A percentile compares a stretch with the other conserved stretches of the same genome.
phyloP scores from a whole-genome alignment of 2,329 filamentous ascomycete species.

The Talaromyces atroroseus region DNA sequence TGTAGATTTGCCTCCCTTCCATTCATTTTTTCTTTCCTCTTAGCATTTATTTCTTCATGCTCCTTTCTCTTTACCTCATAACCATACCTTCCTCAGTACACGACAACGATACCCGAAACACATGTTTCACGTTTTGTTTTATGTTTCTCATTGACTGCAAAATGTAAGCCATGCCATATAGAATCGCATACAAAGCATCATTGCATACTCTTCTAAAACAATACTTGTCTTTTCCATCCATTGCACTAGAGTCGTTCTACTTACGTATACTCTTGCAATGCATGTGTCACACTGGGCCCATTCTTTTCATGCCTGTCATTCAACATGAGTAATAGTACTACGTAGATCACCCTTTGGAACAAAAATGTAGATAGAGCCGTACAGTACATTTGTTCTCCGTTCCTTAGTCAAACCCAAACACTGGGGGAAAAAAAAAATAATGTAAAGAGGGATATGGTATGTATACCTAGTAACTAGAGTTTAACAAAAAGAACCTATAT shows the following conservation, averaged over 20 bases:
- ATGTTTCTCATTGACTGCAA: not conserved
- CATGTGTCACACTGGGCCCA: too few relatives aligned
- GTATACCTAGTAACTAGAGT: not conserved
- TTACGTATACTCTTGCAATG: too few relatives aligned
- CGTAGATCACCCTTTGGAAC: too few relatives aligned
- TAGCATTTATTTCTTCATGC: not conserved
- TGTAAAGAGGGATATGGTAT: not conserved
- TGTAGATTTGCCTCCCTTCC: not conserved
- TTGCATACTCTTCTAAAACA: too few relatives aligned
- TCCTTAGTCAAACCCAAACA: not conserved
- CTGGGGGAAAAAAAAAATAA: not conserved
- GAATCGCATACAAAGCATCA: not conserved
- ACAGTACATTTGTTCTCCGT: not conserved
- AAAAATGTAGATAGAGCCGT: too few relatives aligned
- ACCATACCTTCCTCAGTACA: conserved; percentile 6
- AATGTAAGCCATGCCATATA: not conserved
- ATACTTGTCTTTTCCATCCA: too few relatives aligned
- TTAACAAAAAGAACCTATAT: not conserved
- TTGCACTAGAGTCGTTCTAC: too few relatives aligned
- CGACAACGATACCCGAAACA: conserved; percentile 11
- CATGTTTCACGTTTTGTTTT: conserved; percentile 2
- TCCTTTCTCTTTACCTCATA: not conserved
- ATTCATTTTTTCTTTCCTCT: not conserved
- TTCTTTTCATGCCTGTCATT: too few relatives aligned
- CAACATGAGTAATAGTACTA: too few relatives aligned